A percentile compares a stretch with the other conserved stretches of the same genome.
Conservation (phyloP, 345 rosid species). For the Citrus reticulata region DNA sequence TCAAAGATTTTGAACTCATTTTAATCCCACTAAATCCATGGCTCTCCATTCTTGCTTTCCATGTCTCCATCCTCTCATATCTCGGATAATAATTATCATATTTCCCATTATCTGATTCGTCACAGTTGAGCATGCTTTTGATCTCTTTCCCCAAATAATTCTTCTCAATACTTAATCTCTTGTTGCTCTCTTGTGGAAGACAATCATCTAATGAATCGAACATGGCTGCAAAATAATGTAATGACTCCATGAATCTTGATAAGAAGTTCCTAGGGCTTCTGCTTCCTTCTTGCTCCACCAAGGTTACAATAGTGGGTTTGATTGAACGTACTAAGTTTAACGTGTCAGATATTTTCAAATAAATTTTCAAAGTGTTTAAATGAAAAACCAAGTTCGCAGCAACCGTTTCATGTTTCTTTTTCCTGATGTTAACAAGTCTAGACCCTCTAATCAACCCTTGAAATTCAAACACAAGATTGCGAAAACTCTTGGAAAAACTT, state of each 20-base stretch:
- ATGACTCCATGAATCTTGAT: constrained; percentile 59
- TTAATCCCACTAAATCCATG: constrained; percentile 51
- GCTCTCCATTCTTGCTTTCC: constrained; percentile 63
- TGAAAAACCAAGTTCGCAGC: constrained; percentile 56
- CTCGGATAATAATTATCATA: constrained; percentile 4
- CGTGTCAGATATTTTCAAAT: constrained; percentile 34
- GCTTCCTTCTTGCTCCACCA: constrained; percentile 60
- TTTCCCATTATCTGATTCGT: constrained; percentile 6
- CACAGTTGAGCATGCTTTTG: constrained; percentile 43
- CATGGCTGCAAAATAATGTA: constrained; percentile 67
- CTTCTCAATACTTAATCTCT: constrained; percentile 58
- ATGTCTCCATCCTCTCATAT: constrained; percentile 51
- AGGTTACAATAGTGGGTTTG: constrained; percentile 45
- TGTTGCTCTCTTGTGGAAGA: constrained; percentile 48
- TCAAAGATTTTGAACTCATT: constrained; percentile 52
- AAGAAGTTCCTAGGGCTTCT: constrained; percentile 40
- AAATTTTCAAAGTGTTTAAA: constrained; percentile 33
- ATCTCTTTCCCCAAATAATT: constrained; percentile 59
- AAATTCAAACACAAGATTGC: constrained; percentile 53
- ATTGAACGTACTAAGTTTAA: constrained; percentile 35
- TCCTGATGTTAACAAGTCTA: constrained; percentile 27
- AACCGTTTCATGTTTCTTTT: constrained; percentile 51
- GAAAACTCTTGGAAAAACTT: constrained; percentile 46
- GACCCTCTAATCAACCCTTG: constrained; percentile 44
- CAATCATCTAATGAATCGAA: constrained; percentile 67